phyloP scores from a whole-genome alignment of 371 early-diverging fungal species.

The Vavraia culicis region DNA sequence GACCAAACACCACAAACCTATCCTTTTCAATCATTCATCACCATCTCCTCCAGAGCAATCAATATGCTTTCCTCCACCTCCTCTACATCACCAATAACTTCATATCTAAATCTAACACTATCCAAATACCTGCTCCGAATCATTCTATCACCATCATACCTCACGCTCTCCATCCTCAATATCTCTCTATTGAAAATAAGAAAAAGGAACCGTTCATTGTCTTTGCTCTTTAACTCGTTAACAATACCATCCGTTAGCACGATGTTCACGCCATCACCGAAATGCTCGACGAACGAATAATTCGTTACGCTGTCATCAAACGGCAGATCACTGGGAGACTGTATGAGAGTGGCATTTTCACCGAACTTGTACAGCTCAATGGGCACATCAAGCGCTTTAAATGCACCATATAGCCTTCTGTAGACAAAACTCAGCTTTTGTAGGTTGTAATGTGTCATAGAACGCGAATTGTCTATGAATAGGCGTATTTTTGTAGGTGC shows the following conservation, averaged over 20 bases:
- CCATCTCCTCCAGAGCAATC: conserved; percentile 12
- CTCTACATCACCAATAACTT: conserved; percentile 21
- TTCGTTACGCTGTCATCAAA: conserved; percentile 28
- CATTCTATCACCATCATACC: conserved; percentile 12
- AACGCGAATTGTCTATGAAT: conserved; percentile 86
- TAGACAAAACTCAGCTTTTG: conserved; percentile 27
- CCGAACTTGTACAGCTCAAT: conserved; percentile 39
- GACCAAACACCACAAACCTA: too few relatives aligned
- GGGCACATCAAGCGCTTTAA: conserved; percentile 32
- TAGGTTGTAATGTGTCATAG: conserved; percentile 53
- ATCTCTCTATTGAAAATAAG: conserved; percentile 27
- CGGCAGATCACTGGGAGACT: conserved; percentile 4
- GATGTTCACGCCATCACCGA: conserved; percentile 33
- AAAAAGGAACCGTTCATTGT: conserved; percentile 25
- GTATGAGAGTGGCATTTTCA: not conserved
- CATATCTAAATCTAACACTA: conserved; percentile 24
- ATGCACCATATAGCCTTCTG: conserved; percentile 15
- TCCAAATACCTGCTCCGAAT: conserved; percentile 33
- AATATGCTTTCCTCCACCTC: conserved; percentile 31
- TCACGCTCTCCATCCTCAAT: conserved; percentile 25
- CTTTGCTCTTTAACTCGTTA: conserved; percentile 7
- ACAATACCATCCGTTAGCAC: conserved; percentile 38
- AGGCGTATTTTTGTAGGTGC: conserved; percentile 88
- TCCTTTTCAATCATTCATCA: conserved; percentile 4
- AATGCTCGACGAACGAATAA: conserved; percentile 26